Conservation (phyloP, 108 stramenopile species). For the Fistulifera pelliculosa region DNA sequence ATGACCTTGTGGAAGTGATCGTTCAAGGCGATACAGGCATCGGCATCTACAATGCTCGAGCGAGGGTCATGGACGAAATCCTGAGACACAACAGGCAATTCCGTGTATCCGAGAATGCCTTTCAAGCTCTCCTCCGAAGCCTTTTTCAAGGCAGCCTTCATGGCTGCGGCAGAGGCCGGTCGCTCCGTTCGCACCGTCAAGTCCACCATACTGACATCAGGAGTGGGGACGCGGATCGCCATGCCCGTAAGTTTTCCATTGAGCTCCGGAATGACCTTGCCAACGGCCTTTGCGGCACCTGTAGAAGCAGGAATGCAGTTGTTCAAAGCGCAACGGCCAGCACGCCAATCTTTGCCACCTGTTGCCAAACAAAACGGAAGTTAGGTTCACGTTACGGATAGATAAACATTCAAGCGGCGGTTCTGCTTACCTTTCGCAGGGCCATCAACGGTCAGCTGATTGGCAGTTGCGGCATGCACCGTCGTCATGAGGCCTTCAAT, state of each 20-base stretch:
- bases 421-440: too few relatives aligned
- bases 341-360: slow-evolving; percentile 88
- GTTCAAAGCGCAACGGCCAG: slow-evolving; percentile 61
- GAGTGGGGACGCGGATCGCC: slow-evolving; percentile 89
- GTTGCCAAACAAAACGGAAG: too few relatives aligned
- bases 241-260: slow-evolving; percentile 85
- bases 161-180: slow-evolving; percentile 76
- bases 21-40: slow-evolving; percentile 87
- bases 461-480: slow-evolving; percentile 96
- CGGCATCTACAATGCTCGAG: slow-evolving; percentile 86
- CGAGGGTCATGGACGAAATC: slow-evolving; percentile 88
- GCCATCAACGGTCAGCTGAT: slow-evolving; percentile 95
- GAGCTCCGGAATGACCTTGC: slow-evolving; percentile 82
- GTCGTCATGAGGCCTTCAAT: slow-evolving; percentile 98
- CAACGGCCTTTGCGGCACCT: slow-evolving; percentile 92
- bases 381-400: too few relatives aligned
- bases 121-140: slow-evolving; percentile 86
- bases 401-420: too few relatives aligned
- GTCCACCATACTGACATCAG: slow-evolving; percentile 96
- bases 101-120: slow-evolving; percentile 95
- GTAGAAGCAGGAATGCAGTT: slow-evolving; percentile 93
- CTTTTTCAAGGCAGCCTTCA: slow-evolving; percentile 88
- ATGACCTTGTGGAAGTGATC: slow-evolving; percentile 98
- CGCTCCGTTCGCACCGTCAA: slow-evolving; percentile 88
- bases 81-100: slow-evolving; percentile 83